These are phyloP conservation scores for Aspergillus quadricinctus DNA, from an alignment of 2,329 filamentous ascomycete species.

Conservation along the genomic window DNA sequence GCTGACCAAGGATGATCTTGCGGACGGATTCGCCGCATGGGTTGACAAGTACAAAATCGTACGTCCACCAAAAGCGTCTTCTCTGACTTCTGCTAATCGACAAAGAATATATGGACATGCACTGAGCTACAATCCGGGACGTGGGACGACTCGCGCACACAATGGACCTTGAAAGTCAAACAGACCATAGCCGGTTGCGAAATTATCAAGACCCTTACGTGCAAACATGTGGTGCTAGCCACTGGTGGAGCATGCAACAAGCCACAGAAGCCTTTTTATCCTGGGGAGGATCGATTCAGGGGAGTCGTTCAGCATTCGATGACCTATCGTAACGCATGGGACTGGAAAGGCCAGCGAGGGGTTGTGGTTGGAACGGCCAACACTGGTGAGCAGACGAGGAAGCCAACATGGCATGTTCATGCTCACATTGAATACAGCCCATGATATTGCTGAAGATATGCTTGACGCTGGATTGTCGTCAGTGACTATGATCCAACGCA, in stretches of 20 bases:
- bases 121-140: not conserved
- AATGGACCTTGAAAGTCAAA: constrained; percentile 38
- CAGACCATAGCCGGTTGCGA: constrained; percentile 5
- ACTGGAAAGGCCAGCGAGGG: constrained; percentile 37
- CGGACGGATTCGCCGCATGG: not conserved
- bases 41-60: not conserved
- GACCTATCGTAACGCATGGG: constrained; percentile 28
- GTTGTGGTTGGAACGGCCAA: constrained; percentile 48
- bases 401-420: not conserved
- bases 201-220: not conserved
- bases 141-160: constrained; percentile 27
- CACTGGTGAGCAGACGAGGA: constrained; percentile 28
- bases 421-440: constrained; percentile 13
- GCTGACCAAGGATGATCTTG: not conserved
- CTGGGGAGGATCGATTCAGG: constrained; percentile 23
- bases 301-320: constrained; percentile 35
- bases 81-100: not conserved
- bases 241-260: not conserved
- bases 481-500: constrained; percentile 47
- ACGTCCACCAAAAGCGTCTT: not conserved
- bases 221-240: not conserved
- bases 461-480: constrained; percentile 37
- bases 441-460: constrained; percentile 49
- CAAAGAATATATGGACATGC: not conserved
- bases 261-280: not conserved